Base-by-base conservation (phyloP, 2,329 filamentous ascomycete genomes). In the Colletotrichum caudatum region DNA sequence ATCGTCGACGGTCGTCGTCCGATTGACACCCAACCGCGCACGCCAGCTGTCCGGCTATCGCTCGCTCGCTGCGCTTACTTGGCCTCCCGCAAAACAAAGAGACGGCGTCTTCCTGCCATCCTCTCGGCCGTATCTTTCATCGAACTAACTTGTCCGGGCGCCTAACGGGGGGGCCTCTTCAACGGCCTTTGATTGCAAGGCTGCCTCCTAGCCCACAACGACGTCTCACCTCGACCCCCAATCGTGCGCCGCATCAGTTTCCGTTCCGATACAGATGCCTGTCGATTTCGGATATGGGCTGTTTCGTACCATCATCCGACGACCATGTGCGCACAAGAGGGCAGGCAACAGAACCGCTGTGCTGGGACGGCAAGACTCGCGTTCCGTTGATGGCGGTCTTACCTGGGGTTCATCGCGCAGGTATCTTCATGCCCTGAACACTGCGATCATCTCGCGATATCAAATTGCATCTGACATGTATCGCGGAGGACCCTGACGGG, bases 121-220 rank as follows among this genome's bases (percentile, higher is more conserved):
- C 61, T 71, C 46, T 64, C 69, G 69, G 69, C 69, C 69, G 69
- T 71, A 71, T 71, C 53, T 65, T 69, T 18, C 56, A 69, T 37
- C 39, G 54, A 56, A 29, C 69, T 69, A 71, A 62, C 53, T 16
- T 39, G 46, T 37, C 60, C 29, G 54, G 41, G 37, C 54, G 53
- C 65, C 48, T 48, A 71, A 71, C 59, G 69, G 65, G 69, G 65
- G 69, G 54, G 54, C 69, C 53, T 71, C 54, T 48, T 50, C 69
- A 71, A 71, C 69, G 69, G 65, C 65, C 53, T 59, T 48, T 63
- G 44, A 37, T 60, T 63, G 46, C 69, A 69, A 37, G 59, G 53
- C 58, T 54, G 59, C 39, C 65, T 64, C 54, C 26, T 64, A 71
- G 65, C 46, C 16, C 33, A 48, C 23, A 18, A 59, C 59, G 33